These are phyloP conservation scores for Naganishia sp. DNA, from an alignment of 1,284 basidiomycete species.

Conservation along the genomic window DNA sequence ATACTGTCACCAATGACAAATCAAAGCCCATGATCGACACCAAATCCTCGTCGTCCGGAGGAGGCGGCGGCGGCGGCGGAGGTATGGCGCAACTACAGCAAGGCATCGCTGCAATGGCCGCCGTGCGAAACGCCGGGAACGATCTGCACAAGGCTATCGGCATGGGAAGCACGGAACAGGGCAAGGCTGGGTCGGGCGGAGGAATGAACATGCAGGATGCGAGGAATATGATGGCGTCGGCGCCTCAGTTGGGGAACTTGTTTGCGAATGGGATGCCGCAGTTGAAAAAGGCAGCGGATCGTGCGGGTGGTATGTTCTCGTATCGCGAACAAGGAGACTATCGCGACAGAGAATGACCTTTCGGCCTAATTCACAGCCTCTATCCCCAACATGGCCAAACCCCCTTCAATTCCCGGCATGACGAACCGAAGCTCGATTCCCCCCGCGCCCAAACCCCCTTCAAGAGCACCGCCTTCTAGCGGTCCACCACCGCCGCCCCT, in stretches of 20 bases:
- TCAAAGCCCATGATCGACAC: constrained; percentile 68
- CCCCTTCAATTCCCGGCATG: constrained; percentile 11
- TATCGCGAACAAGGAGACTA: not conserved
- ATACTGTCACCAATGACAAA: constrained; percentile 71
- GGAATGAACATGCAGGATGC: constrained; percentile 12
- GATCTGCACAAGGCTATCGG: constrained; percentile 18
- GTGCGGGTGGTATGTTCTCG: constrained; percentile 58
- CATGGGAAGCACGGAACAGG: constrained; percentile 13
- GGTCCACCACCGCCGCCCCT: constrained; percentile 32
- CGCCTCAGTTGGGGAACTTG: constrained; percentile 75
- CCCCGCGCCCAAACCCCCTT: constrained; percentile 24
- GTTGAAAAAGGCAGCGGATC: constrained; percentile 71
- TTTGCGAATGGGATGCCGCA: constrained; percentile 91
- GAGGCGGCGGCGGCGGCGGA: constrained; percentile 53
- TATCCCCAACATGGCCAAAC: constrained; percentile 28
- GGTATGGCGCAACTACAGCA: constrained; percentile 14
- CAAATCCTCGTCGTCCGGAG: constrained; percentile 47
- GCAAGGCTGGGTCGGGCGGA: constrained; percentile 25
- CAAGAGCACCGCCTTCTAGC: constrained; percentile 29
- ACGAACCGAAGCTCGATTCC: constrained; percentile 22
- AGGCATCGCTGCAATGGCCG: constrained; percentile 20
- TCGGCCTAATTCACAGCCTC: not conserved
- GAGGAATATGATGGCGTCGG: constrained; percentile 27
- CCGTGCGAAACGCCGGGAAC: constrained; percentile 11
- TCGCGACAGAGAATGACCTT: not conserved